These are phyloP conservation scores for Eudorina sp. DNA, from an alignment of 139 green algal genomes.

Conservation along the genomic window DNA sequence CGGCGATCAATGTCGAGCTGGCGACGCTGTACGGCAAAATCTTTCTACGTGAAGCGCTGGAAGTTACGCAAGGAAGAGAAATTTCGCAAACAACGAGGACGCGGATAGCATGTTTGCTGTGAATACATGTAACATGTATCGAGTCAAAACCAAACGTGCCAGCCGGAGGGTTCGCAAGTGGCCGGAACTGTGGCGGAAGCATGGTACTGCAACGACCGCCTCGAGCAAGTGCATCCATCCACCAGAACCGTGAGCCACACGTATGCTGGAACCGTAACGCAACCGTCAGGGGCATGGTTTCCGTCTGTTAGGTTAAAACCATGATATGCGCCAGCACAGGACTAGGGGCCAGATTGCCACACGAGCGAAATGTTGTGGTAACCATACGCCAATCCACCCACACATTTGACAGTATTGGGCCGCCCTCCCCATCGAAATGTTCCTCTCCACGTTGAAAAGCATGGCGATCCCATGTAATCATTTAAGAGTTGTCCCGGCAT, in stretches of 20 bases:
- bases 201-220: too few species aligned
- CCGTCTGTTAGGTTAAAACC: too few species aligned
- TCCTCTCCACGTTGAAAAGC: neutral
- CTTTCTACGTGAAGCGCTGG: neutral
- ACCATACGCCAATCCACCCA: neutral
- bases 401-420: conserved; percentile 2
- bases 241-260: too few species aligned
- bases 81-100: too few species aligned
- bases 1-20: neutral
- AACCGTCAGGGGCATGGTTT: neutral
- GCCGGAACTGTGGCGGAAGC: too few species aligned
- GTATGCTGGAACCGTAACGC: neutral
- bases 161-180: too few species aligned
- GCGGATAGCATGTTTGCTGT: too few species aligned
- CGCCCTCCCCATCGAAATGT: neutral
- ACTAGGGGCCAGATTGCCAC: neutral
- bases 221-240: too few species aligned
- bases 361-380: neutral
- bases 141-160: too few species aligned
- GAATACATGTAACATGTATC: too few species aligned
- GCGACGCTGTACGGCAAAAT: neutral
- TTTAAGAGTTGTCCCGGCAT: neutral
- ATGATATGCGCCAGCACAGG: neutral
- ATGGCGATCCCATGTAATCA: neutral
- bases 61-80: neutral